phyloP scores from a whole-genome alignment of 1,284 basidiomycete species.

The Trichosporon asahii region DNA sequence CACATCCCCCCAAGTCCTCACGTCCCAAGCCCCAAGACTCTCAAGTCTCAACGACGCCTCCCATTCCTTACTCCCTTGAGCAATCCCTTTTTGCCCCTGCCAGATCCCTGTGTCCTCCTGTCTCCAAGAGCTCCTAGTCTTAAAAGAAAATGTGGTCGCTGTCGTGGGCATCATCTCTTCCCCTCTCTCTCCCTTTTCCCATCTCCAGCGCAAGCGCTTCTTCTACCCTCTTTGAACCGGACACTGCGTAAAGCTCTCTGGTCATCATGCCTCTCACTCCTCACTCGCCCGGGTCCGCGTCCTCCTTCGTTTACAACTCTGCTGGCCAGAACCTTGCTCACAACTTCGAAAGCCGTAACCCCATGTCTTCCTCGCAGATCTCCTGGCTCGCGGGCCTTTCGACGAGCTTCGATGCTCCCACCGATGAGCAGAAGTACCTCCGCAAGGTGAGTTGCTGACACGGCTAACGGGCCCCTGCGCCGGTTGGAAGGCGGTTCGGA shows the following conservation, averaged over 20 bases:
- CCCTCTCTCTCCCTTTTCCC: not conserved
- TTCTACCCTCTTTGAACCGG: not conserved
- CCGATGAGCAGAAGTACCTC: conserved; percentile 73
- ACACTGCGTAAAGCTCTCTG: not conserved
- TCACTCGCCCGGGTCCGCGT: not conserved
- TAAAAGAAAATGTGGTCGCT: not conserved
- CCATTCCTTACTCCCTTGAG: conserved; percentile 2
- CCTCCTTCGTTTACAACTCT: conserved; percentile 14
- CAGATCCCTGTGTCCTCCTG: not conserved
- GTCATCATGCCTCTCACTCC: not conserved
- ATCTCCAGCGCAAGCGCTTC: conserved; percentile 4
- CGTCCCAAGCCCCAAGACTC: not conserved
- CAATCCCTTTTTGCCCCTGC: not conserved
- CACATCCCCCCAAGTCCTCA: not conserved
- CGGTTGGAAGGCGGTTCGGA: not conserved
- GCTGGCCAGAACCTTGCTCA: conserved; percentile 15
- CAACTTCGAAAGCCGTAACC: not conserved
- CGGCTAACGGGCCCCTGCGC: conserved; percentile 4
- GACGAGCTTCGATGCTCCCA: conserved; percentile 63
- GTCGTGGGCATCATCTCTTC: conserved; percentile 6
- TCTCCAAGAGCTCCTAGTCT: not conserved
- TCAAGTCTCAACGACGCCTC: not conserved
- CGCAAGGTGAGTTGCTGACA: conserved; percentile 67
- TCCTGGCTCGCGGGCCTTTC: conserved; percentile 83
- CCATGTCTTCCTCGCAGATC: conserved; percentile 58